phyloP scores from a whole-genome alignment of 164 flowering plant species.

The Buxus sempervirens region DNA sequence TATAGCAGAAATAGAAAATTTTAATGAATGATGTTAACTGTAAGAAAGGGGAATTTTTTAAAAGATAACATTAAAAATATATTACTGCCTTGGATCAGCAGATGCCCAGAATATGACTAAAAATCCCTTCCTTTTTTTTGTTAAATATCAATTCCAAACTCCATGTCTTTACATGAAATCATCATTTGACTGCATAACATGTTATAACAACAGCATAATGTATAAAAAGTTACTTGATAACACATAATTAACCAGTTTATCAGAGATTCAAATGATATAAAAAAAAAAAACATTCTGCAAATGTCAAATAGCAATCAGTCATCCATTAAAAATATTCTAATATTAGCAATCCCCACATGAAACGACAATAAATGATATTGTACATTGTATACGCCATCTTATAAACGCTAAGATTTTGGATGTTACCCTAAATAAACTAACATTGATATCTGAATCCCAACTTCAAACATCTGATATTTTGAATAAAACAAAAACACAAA shows the following conservation, averaged over 20 bases:
- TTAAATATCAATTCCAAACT: too few species aligned
- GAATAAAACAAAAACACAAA: too few species aligned
- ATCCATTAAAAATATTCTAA: background rate
- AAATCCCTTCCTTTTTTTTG: too few species aligned
- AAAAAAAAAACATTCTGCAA: background rate
- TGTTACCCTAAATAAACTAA: too few species aligned
- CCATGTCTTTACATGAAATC: background rate
- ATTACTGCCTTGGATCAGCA: background rate
- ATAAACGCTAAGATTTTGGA: too few species aligned
- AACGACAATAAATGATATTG: background rate
- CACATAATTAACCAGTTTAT: background rate
- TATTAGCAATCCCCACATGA: background rate
- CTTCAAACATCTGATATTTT: too few species aligned
- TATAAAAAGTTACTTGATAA: background rate
- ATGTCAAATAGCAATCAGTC: background rate
- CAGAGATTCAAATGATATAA: background rate
- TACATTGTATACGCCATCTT: too few species aligned
- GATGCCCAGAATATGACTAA: background rate
- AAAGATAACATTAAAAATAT: background rate
- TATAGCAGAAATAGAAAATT: conserved; percentile 12
- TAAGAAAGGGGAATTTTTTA: background rate
- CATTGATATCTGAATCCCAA: too few species aligned
- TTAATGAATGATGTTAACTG: background rate
- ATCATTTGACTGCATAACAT: background rate
- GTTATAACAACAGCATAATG: background rate